Evolutionary conservation across 768 basidiomycete species (phyloP).

Genomic region (Rhizopogon salebrosus): DNA sequence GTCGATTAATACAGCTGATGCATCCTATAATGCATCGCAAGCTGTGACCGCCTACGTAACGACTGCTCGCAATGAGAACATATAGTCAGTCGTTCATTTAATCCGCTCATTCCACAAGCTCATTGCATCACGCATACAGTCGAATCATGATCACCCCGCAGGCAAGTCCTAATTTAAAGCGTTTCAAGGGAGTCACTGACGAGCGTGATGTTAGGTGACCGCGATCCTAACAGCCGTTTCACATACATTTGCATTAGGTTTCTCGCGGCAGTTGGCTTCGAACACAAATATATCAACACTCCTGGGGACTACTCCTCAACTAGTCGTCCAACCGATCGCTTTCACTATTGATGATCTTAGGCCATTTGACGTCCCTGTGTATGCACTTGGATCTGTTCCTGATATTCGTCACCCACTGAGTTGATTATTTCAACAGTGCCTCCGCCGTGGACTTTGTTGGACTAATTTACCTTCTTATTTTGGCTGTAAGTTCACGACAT

Average conservation of each 20-base stretch:
- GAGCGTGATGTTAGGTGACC: constrained; percentile 13
- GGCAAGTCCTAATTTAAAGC: constrained; percentile 6
- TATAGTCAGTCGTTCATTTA: constrained; percentile 38
- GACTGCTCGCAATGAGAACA: constrained; percentile 54
- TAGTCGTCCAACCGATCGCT: constrained; percentile 42
- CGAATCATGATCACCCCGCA: constrained; percentile 10
- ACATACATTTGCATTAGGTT: constrained; percentile 27
- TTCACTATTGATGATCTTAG: constrained; percentile 45
- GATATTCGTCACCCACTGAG: neutral
- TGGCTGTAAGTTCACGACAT: constrained; percentile 15
- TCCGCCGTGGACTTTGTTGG: constrained; percentile 50
- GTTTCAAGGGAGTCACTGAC: neutral
- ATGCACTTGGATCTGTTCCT: constrained; percentile 15
- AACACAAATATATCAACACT: constrained; percentile 29
- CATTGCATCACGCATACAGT: constrained; percentile 8
- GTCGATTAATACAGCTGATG: constrained; percentile 35
- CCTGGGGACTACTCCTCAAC: constrained; percentile 42
- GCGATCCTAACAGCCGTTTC: constrained; percentile 35
- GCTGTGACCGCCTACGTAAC: constrained; percentile 45
- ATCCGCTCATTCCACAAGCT: neutral
- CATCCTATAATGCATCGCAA: constrained; percentile 40
- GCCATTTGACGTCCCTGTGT: constrained; percentile 60
- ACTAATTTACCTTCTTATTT: constrained; percentile 43
- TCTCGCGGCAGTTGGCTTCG: constrained; percentile 25
- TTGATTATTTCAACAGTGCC: constrained; percentile 31